Evolutionary conservation across 345 rosid genomes (phyloP), one percentile per base, ranked within the genome.

Genomic region (Syzygium aqueum): DNA sequence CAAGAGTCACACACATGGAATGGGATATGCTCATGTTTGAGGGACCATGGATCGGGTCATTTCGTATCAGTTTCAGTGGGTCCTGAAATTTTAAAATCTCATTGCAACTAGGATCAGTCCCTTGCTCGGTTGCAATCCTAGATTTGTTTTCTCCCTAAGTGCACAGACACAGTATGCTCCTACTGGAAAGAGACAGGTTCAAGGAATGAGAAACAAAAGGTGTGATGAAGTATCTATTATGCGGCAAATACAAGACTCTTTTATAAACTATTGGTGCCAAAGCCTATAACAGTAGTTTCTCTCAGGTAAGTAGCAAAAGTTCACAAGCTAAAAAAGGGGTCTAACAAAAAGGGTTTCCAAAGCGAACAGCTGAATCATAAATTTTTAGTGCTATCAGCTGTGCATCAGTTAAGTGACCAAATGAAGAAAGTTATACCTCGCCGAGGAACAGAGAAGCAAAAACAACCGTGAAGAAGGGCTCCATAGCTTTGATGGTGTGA

Each of bases 401-500:
- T 19, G 49, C 27, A 40, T 28, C 77, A 33, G 37, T 33, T 40
- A 40, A 56, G 51, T 30, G 51, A n/a, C 59, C 23, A 0, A 30
- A 57, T 73, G 43, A 73, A 30, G 28, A 28, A n/a, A 56, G 59
- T 49, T 78, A 53, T 86, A 97, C 98, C 94, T 95, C 96, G 19
- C 94, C 94, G 77, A 97, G 93, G 85, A 95, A 90, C 84, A 94
- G 88, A 65, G 92, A 77, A 84, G 97, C 94, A 77, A 97, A 91
- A 84, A 94, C 88, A 89, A 96, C 98, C 2, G 97, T 93, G 95
- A 95, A 97, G 91, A 97, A 94, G 51, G 97, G 98, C 89, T 97
- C 98, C 98, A 97, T 92, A 53, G 98, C 94, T 93, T 96, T 97
- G 92, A 97, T 92, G 21, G 99, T 97, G 92, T 97, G 98, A 50